Conservation (phyloP, 441 rosid genomes). For the Aquilaria agallochum region DNA sequence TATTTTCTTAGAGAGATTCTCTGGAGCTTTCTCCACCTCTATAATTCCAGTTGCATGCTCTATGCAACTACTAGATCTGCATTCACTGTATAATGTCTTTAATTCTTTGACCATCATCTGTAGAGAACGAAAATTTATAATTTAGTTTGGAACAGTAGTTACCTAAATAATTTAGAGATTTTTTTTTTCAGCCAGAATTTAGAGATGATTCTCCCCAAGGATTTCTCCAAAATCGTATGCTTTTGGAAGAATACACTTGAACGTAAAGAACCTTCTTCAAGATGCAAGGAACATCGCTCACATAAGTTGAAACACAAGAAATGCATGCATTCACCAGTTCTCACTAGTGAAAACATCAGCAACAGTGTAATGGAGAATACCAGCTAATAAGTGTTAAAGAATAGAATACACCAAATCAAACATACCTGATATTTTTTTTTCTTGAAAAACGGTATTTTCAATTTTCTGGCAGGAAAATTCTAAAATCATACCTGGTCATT, state of each 20-base stretch:
- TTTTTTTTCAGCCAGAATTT: no score
- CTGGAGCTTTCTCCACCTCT: constrained; percentile 78
- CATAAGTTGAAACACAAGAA: not conserved
- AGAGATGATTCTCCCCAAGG: not conserved
- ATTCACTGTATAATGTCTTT: constrained; percentile 53
- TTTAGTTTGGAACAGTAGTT: not conserved
- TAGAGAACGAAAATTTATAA: not conserved
- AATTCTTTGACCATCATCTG: constrained; percentile 63
- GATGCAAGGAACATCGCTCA: not conserved
- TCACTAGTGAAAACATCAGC: not conserved
- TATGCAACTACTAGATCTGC: constrained; percentile 86
- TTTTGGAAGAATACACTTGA: no score
- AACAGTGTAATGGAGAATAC: not conserved
- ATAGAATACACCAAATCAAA: constrained; percentile 2
- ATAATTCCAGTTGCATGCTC: constrained; percentile 90
- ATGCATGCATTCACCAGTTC: not conserved
- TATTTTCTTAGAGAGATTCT: constrained; percentile 68
- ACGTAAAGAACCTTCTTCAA: no score
- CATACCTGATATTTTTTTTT: not conserved
- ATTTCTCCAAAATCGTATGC: not conserved
- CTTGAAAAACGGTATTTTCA: not conserved
- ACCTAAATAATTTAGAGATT: no score
- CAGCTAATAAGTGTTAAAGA: not conserved
- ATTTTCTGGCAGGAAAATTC: not conserved
- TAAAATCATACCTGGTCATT: constrained; percentile 38